phyloP scores from a whole-genome alignment of 768 basidiomycete species.

The Clavaria fumosa region DNA sequence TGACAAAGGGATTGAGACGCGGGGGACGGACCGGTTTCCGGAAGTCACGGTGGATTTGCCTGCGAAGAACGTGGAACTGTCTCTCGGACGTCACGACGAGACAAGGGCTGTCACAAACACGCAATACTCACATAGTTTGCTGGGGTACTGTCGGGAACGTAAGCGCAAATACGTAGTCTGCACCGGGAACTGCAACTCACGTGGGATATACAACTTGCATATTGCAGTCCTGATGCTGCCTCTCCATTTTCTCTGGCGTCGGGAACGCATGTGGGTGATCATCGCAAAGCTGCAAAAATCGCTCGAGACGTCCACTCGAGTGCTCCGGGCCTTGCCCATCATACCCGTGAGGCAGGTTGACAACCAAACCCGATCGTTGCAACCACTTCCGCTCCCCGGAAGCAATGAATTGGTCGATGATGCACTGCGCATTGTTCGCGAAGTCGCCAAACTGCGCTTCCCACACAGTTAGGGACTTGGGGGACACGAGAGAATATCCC shows the following conservation, averaged over 20 bases:
- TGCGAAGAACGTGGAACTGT: conserved; percentile 91
- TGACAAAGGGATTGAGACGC: neutral
- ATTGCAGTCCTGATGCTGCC: conserved; percentile 98
- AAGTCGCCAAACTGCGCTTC: conserved; percentile 99
- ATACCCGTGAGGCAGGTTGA: conserved; percentile 88
- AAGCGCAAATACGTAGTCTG: neutral
- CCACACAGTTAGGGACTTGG: conserved; percentile 87
- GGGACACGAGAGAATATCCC: conserved; percentile 95
- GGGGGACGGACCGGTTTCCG: conserved; percentile 71
- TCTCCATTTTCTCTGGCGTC: conserved; percentile 71
- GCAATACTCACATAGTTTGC: conserved; percentile 83
- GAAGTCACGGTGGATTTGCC: conserved; percentile 96
- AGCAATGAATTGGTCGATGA: conserved; percentile 98
- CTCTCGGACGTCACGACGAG: neutral
- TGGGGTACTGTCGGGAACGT: conserved; percentile 47
- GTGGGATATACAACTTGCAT: conserved; percentile 99
- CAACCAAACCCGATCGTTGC: conserved; percentile 80
- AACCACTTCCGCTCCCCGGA: conserved; percentile 97
- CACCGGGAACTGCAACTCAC: conserved; percentile 27
- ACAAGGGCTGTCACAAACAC: no score
- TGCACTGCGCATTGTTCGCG: conserved; percentile 92
- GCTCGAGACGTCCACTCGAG: conserved; percentile 87
- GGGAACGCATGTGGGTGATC: conserved; percentile 92
- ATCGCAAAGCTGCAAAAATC: conserved; percentile 95
- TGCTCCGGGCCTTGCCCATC: conserved; percentile 99